A percentile compares a stretch with the other conserved stretches of the same genome.
Conservation (phyloP, 2,329 filamentous ascomycete species). For the Aspergillus sp. region DNA sequence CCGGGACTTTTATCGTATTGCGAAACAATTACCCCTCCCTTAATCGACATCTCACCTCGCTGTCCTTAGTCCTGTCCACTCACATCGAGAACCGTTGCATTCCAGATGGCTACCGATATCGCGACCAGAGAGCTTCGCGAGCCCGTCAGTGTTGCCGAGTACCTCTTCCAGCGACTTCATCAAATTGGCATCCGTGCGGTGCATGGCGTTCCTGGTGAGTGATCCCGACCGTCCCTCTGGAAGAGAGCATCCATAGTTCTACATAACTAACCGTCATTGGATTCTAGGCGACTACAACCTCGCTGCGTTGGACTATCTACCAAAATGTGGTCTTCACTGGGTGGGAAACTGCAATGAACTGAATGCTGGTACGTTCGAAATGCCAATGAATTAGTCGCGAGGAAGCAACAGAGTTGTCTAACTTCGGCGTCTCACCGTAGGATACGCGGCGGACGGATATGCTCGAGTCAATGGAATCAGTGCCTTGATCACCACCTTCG, state of each 20-base stretch:
- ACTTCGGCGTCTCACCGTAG: conserved; percentile 29
- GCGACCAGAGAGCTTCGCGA: conserved; percentile 44
- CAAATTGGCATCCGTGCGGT: conserved; percentile 51
- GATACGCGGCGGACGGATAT: conserved; percentile 79
- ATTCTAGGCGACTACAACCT: conserved; percentile 66
- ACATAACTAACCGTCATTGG: not conserved
- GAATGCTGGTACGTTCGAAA: conserved; percentile 49
- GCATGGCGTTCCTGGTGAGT: conserved; percentile 54
- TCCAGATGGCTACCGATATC: conserved; percentile 41
- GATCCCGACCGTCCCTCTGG: conserved; percentile 24
- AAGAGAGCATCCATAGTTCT: not conserved
- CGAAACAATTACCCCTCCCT: too few relatives aligned
- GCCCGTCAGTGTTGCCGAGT: conserved; percentile 48
- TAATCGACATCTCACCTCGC: not conserved
- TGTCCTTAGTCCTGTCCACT: not conserved
- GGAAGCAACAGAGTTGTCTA: not conserved
- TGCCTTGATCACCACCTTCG: conserved; percentile 72
- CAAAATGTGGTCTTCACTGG: conserved; percentile 56
- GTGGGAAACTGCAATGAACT: conserved; percentile 64
- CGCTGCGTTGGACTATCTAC: conserved; percentile 57
- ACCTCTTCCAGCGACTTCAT: conserved; percentile 50
- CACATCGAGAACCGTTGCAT: not conserved
- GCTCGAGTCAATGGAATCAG: conserved; percentile 69
- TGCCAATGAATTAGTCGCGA: not conserved
- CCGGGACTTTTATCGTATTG: too few relatives aligned